Evolutionary conservation across 441 rosid species (phyloP), one percentile per base, ranked within the genome.

Genomic region (Theobroma grandiflorum): DNA sequence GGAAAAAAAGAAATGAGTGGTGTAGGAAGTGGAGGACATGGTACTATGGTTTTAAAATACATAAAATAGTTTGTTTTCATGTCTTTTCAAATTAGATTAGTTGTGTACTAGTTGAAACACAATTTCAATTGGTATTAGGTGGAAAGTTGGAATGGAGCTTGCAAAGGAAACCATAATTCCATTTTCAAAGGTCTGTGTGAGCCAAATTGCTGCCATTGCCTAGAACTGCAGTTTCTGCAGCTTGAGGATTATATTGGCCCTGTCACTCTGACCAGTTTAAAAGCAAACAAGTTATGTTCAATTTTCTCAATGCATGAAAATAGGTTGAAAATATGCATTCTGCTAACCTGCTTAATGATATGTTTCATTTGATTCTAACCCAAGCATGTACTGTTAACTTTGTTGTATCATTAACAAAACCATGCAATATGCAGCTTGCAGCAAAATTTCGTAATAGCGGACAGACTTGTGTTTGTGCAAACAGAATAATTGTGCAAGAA

Each of bases 391-490:
- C 35, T 47, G 16, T 66, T 65, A 59, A 15, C 55, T 38, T 31
- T 78, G 35, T 18, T 63, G 37, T n/a, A 20, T 67, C 65, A 57
- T 71, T 85, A 37, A 50, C 53, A 64, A 38, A 74, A 31, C 38
- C 38, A 38, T 37, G 67, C 64, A 77, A 63, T 84, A 76, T 90
- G 86, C 95, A 95, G 99, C 92, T 97, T 89, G 99, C 91, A 35
- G 95, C 99, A 0, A 95, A 95, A 89, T 97, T 95, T 77, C 95
- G 99, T 75, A 97, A 97, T 71, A 93, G 93, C 86, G 98, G 99
- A 79, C 98, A 95, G 88, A 97, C 99, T 52, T 97, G 99, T 86
- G 99, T 97, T 80, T 95, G 99, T 78, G 96, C 97, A 35, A 97
- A 97, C 80, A 90, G 99, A 88, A 80, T 97, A 65, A 77, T 95